Percentiles rank a stretch among this genome's conserved stretches.
Conservation (phyloP, 129 eudicot genomes). For the Scalesia atractyloides region DNA sequence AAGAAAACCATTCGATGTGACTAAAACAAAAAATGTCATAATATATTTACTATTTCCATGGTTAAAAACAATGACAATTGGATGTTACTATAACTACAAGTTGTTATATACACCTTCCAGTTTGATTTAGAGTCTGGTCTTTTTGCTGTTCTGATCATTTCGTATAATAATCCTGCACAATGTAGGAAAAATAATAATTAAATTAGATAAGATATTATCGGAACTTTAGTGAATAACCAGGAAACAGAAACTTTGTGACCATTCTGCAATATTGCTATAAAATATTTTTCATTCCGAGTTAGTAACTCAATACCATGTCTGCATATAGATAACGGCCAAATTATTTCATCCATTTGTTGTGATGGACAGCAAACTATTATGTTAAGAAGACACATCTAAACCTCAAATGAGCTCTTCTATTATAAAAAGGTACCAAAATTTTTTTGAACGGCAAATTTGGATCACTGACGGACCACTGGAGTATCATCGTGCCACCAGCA, state of each 20-base stretch:
- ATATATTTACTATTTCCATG: constrained; percentile 1
- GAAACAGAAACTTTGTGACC: too few relatives aligned
- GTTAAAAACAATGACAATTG: neutral
- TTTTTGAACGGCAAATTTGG: too few relatives aligned
- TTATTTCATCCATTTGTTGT: neutral
- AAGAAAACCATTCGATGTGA: constrained; percentile 8
- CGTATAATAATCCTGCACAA: constrained; percentile 68
- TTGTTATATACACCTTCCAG: constrained; percentile 74
- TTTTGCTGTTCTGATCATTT: constrained; percentile 90
- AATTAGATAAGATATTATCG: neutral
- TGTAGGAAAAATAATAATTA: neutral
- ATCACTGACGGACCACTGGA: too few relatives aligned
- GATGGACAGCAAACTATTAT: neutral
- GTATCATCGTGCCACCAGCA: too few relatives aligned
- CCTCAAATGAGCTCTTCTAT: constrained; percentile 10
- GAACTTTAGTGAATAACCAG: neutral
- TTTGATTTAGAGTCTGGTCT: constrained; percentile 64
- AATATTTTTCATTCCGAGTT: neutral
- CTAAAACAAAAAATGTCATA: neutral
- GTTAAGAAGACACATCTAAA: neutral
- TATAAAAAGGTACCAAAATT: constrained; percentile 8
- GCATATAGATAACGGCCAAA: too few relatives aligned
- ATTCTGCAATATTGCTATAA: neutral
- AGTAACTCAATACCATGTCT: neutral
- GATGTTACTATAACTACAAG: neutral